Evolutionary conservation across 164 flowering plant species (phyloP).

Genomic region (Cinnamomum chago): DNA sequence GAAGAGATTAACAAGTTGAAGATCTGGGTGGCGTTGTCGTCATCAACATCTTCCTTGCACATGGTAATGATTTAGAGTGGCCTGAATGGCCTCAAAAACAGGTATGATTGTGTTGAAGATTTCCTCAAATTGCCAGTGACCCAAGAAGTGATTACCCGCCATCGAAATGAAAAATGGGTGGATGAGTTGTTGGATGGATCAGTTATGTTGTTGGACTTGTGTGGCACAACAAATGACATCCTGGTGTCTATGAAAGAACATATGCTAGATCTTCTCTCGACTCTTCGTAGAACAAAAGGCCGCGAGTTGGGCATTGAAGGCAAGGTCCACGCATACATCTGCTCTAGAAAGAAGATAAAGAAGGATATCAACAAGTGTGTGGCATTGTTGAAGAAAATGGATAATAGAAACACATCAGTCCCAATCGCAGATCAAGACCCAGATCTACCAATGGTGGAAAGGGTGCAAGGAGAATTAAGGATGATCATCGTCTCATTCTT

Average conservation of each 20-base stretch:
- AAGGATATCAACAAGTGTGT: conserved; percentile 25
- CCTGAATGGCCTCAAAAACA: background rate
- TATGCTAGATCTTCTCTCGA: conserved; percentile 26
- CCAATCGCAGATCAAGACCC: conserved; percentile 6
- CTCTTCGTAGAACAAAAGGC: conserved; percentile 26
- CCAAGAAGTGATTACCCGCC: conserved; percentile 10
- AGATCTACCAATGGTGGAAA: conserved; percentile 11
- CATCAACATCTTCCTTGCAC: background rate
- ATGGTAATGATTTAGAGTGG: background rate
- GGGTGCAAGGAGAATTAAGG: conserved; percentile 29
- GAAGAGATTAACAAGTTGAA: background rate
- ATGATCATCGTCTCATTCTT: conserved; percentile 26
- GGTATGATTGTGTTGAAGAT: conserved; percentile 17
- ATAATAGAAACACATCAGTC: background rate
- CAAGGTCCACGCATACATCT: conserved; percentile 20
- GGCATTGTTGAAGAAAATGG: conserved; percentile 20
- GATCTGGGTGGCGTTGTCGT: background rate
- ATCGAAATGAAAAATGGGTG: conserved; percentile 19
- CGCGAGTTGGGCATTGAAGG: conserved; percentile 6
- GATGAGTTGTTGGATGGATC: conserved; percentile 34
- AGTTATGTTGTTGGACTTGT: conserved; percentile 33
- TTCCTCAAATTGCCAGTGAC: conserved; percentile 15
- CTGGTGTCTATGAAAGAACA: conserved; percentile 25
- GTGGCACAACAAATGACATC: conserved; percentile 26
- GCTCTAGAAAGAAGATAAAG: conserved; percentile 26